Evolutionary conservation across 345 rosid genomes (phyloP), one percentile per base, ranked within the genome.

Genomic region (Eucalyptus sideroxylon): DNA sequence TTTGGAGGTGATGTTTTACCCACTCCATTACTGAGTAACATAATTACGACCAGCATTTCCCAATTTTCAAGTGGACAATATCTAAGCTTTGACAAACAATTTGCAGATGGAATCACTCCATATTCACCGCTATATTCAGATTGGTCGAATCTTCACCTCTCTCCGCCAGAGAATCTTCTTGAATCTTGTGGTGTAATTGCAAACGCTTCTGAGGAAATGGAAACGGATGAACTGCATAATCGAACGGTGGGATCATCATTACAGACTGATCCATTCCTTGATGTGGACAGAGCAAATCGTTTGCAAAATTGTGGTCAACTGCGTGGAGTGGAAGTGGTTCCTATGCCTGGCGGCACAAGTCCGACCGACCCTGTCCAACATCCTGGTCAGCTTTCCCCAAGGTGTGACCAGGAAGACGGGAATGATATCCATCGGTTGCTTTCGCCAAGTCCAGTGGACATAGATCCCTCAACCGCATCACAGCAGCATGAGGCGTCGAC

Each of bases 381-480:
- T n/a, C 77, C 9, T n/a, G 10, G 5, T 65, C 37, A 4, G 37
- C 6, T 4, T 0, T 1, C 31, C 2, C 77, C 10, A 2, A 15
- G 1, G 37, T n/a, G 37, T n/a, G 37, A 15, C 19, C 7, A 65
- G 37, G 19, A 14, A 65, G 17, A 7, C 15, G 37, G 21, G 37
- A 7, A n/a, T n/a, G 19, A n/a, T n/a, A 15, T 4, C 0, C 0
- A 5, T 62, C 16, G 1, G 9, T 62, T 13, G 13, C 31, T 31
- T 62, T 27, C 34, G 4, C 69, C 0, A 27, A 62, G 34, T 62
- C 69, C 34, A 4, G 13, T 3, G 69, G 34, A 62, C 34, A 3
- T 13, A 13, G 34, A 62, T 62, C 34, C 34, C 69, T 62, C 34
- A 3, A 62, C 2, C 13, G 69, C 69, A 62, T 27, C 69, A 27